Base-by-base conservation (phyloP, 2,329 filamentous ascomycete species). In the Purpureocillium lavendulum region DNA sequence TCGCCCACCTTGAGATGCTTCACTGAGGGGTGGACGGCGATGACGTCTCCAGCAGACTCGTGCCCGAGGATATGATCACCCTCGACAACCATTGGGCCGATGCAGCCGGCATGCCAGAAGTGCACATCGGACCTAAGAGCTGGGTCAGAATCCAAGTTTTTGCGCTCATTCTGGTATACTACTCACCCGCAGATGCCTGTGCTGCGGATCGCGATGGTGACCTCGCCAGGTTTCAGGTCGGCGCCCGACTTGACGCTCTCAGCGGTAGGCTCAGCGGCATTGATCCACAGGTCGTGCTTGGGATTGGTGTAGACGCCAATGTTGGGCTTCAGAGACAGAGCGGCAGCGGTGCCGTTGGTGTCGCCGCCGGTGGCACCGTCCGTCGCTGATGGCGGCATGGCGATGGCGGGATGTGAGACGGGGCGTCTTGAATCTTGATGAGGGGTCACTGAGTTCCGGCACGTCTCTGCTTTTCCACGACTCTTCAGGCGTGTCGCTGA, bases 231-330 rank as follows among this genome's bases (percentile, higher is more conserved):
- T 64, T 84, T 81, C 53, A 96, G 68, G 36, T 71, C 73, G 39
- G 80, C 66, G 35, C 78, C 83, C 26, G 75, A 75, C 48, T 80
- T 69, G 41, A 94, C 81, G 45, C 80, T 80, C 59, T 94, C 84
- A 18, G 87, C 65, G 33, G 76, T 81, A 4, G 90, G 90, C 51
- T 78, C 72, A 11, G 89, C 80, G 48, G 87, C 80, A 41, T 75
- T 84, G 45, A 96, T 78, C 87, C 89, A 97, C 39, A 97, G 72
- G 44, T 95, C 85, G 61, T 97, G 90, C 42, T 79, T 77, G 14
- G 90, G 87, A 67, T 97, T 95, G 38, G 90, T 97, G 73, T 84
- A 97, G 49, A 97, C 88, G 52, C 88, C 90, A 58, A 97, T 94
- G 67, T 97, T 97, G 42, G 85, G 68, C 73, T 94, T 92, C 43